A percentile compares a stretch with the other conserved stretches of the same genome.
These are phyloP conservation scores for Cucurbita moschata DNA, from an alignment of 306 rosid genomes.

Conservation along the genomic window DNA sequence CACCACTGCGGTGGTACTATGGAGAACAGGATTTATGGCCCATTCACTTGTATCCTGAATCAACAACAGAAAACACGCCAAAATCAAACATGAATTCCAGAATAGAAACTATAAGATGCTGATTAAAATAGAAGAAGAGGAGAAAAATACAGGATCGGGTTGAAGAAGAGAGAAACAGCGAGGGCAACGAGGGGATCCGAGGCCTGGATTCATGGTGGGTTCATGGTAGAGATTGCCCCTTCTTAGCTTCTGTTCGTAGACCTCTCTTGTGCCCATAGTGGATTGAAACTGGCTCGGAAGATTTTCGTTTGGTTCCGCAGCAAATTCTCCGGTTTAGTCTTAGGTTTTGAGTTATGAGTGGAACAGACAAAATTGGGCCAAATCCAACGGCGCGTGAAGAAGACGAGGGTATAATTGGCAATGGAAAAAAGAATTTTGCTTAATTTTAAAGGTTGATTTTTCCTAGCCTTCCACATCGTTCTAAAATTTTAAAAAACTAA, in stretches of 20 bases:
- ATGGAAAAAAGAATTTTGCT: not conserved
- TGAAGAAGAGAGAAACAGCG: slow-evolving; percentile 73
- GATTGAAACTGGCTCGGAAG: not conserved
- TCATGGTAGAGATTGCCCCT: slow-evolving; percentile 64
- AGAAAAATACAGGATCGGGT: slow-evolving; percentile 28
- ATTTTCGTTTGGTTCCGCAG: not conserved
- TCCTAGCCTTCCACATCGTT: no score
- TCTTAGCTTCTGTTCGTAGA: slow-evolving; percentile 68
- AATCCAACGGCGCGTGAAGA: not conserved
- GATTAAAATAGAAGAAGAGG: not conserved
- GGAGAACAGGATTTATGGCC: slow-evolving; percentile 68
- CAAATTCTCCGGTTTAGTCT: not conserved
- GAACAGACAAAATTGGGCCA: not conserved
- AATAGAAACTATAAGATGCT: not conserved
- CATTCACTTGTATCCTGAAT: slow-evolving; percentile 63
- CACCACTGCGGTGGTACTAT: slow-evolving; percentile 60
- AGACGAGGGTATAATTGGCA: not conserved
- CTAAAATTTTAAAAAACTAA: no score
- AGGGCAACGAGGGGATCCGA: slow-evolving; percentile 79
- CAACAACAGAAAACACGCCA: not conserved
- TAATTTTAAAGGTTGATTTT: no score
- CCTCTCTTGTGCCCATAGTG: slow-evolving; percentile 74
- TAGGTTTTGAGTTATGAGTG: not conserved
- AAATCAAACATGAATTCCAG: not conserved
- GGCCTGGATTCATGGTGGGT: slow-evolving; percentile 85